phyloP scores from a whole-genome alignment of 2,329 filamentous ascomycete genomes.

The Amauroascus niger region DNA sequence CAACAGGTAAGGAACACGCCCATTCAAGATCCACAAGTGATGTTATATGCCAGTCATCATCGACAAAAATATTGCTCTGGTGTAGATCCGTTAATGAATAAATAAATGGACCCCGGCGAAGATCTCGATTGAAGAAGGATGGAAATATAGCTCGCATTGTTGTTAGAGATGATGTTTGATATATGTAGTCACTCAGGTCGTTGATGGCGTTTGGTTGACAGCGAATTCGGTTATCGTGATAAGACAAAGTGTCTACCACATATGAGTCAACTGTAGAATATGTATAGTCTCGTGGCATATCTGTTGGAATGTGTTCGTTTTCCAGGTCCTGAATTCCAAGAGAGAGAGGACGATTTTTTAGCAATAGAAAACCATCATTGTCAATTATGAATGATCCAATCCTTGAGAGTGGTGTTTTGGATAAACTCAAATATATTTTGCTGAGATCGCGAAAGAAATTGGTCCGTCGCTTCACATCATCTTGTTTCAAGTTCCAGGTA shows the following conservation, averaged over 20 bases:
- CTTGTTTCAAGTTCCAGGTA: slow-evolving; percentile 16
- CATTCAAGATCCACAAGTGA: slow-evolving; percentile 31
- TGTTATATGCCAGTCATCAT: slow-evolving; percentile 29
- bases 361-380: slow-evolving; percentile 19
- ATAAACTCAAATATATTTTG: slow-evolving; percentile 16
- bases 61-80: slow-evolving; percentile 26
- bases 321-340: slow-evolving; percentile 22
- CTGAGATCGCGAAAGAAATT: slow-evolving; percentile 21
- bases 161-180: slow-evolving; percentile 14
- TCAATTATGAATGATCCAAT: slow-evolving; percentile 31
- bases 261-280: slow-evolving; percentile 24
- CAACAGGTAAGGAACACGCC: slow-evolving; percentile 18
- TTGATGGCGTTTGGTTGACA: slow-evolving; percentile 23
- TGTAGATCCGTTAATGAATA: slow-evolving; percentile 27
- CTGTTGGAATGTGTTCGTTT: slow-evolving; percentile 23
- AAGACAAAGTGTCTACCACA: slow-evolving; percentile 21
- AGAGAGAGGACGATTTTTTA: slow-evolving; percentile 24
- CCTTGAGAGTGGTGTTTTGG: slow-evolving; percentile 19
- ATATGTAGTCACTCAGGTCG: background rate
- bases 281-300: slow-evolving; percentile 22
- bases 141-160: slow-evolving; percentile 15
- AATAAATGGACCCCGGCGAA: slow-evolving; percentile 25
- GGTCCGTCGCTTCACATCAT: slow-evolving; percentile 15
- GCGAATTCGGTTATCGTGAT: slow-evolving; percentile 23
- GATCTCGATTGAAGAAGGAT: slow-evolving; percentile 1